These are phyloP conservation scores for Cardamine chenopodiifolia DNA, from an alignment of 345 rosid species.

Conservation along the genomic window DNA sequence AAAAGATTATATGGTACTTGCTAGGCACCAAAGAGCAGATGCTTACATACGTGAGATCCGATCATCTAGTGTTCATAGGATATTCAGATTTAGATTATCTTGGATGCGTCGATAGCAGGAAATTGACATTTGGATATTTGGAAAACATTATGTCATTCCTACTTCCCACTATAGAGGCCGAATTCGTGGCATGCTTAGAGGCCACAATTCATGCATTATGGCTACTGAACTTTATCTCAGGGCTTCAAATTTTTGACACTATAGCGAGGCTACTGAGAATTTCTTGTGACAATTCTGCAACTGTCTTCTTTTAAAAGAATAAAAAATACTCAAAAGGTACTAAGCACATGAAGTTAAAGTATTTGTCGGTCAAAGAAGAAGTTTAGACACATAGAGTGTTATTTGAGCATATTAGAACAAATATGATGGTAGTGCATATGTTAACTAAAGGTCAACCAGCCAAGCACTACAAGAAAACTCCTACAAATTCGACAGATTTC, in stretches of 20 bases:
- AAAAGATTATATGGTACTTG: too few species aligned
- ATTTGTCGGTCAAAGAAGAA: too few species aligned
- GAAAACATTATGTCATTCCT: neutral
- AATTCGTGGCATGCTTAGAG: constrained; percentile 14
- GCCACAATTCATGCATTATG: neutral
- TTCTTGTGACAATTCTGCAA: neutral
- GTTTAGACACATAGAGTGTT: too few species aligned
- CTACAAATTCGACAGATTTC: too few species aligned
- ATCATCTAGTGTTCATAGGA: constrained; percentile 15
- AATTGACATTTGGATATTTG: constrained; percentile 8
- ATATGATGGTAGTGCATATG: too few species aligned
- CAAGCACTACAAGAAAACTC: too few species aligned
- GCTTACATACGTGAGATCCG: constrained; percentile 10
- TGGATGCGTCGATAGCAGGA: neutral
- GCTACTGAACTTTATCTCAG: neutral
- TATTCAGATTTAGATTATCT: constrained; percentile 21
- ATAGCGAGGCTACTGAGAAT: neutral
- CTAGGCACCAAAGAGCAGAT: constrained; percentile 2
- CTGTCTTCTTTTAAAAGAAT: neutral
- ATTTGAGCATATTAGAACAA: too few species aligned
- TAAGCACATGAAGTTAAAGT: too few species aligned
- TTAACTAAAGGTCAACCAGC: too few species aligned
- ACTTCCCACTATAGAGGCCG: neutral
- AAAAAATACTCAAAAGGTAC: too few species aligned
- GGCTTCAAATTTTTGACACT: neutral